phyloP scores from a whole-genome alignment of 73 alveolate genomes.

The Paramecium pentaurelia region DNA sequence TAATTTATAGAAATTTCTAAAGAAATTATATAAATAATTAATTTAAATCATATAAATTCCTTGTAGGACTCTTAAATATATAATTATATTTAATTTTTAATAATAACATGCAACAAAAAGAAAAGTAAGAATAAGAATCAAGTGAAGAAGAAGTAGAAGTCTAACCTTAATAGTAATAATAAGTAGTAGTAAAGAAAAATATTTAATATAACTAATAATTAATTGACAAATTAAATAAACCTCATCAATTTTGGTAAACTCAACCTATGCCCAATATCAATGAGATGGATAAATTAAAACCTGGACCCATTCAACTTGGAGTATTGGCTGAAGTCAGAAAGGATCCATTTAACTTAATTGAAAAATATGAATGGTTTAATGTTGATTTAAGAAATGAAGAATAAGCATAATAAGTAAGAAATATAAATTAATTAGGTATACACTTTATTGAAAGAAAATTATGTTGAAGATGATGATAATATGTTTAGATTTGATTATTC shows the following conservation, averaged over 20 bases:
- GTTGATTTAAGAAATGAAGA: slow-evolving; percentile 82
- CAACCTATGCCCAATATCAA: slow-evolving; percentile 88
- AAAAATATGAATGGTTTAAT: slow-evolving; percentile 85
- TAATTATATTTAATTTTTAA: neutral
- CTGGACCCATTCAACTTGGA: slow-evolving; percentile 77
- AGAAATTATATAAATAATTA: neutral
- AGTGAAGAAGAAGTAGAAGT: neutral
- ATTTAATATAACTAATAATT: neutral
- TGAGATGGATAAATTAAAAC: slow-evolving; percentile 53
- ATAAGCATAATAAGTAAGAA: slow-evolving; percentile 73
- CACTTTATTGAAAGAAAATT: slow-evolving; percentile 90
- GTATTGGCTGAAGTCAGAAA: slow-evolving; percentile 79
- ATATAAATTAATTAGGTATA: slow-evolving; percentile 61
- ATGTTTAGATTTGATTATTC: slow-evolving; percentile 98
- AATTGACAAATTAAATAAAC: slow-evolving; percentile 64
- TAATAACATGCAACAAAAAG: neutral
- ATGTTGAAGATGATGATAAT: slow-evolving; percentile 98
- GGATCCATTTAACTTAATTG: slow-evolving; percentile 84
- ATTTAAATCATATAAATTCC: neutral
- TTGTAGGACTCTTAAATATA: neutral
- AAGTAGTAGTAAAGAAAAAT: neutral
- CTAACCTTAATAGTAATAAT: neutral
- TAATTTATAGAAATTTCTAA: neutral
- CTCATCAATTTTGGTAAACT: slow-evolving; percentile 90
- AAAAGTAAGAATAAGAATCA: neutral